Percentiles rank a stretch among this genome's conserved stretches.
Evolutionary conservation across 129 eudicot genomes (phyloP).

Genomic region (Flaveria ramosissima): DNA sequence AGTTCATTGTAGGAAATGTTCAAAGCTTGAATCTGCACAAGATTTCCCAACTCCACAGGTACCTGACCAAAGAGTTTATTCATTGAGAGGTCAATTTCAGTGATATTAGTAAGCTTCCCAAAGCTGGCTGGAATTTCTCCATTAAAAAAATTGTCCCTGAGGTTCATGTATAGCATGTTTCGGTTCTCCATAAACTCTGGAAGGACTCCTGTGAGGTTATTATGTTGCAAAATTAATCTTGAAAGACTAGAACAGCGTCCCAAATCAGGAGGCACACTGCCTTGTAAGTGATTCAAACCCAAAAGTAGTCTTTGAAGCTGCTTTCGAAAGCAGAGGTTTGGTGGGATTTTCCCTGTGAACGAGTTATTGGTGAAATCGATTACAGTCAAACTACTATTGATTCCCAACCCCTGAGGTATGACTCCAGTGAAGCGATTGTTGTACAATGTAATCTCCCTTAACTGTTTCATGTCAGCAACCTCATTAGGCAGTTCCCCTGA

Average conservation of each 20-base stretch:
- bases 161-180: slow-evolving; percentile 49
- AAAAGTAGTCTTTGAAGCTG: slow-evolving; percentile 52
- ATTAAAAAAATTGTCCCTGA: slow-evolving; percentile 53
- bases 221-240: slow-evolving; percentile 57
- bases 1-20: slow-evolving; percentile 66
- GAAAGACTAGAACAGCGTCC: slow-evolving; percentile 73
- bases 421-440: slow-evolving; percentile 68
- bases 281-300: slow-evolving; percentile 63
- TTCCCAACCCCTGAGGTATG: slow-evolving; percentile 74
- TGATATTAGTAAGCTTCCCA: slow-evolving; percentile 45
- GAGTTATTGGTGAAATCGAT: slow-evolving; percentile 70
- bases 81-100: slow-evolving; percentile 53
- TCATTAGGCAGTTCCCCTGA: slow-evolving; percentile 68
- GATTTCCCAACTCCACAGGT: slow-evolving; percentile 61
- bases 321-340: slow-evolving; percentile 64
- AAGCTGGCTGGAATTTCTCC: slow-evolving; percentile 66
- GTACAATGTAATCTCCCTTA: slow-evolving; percentile 56
- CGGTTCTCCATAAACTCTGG: slow-evolving; percentile 58
- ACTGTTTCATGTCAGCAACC: slow-evolving; percentile 50
- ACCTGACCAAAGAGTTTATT: slow-evolving; percentile 57
- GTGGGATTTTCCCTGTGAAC: slow-evolving; percentile 76
- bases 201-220: slow-evolving; percentile 67
- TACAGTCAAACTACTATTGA: slow-evolving; percentile 57
- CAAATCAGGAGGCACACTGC: slow-evolving; percentile 59
- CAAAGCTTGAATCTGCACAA: slow-evolving; percentile 51